phyloP scores from a whole-genome alignment of 2,329 filamentous ascomycete genomes.

The Clarireedia homoeocarpa region DNA sequence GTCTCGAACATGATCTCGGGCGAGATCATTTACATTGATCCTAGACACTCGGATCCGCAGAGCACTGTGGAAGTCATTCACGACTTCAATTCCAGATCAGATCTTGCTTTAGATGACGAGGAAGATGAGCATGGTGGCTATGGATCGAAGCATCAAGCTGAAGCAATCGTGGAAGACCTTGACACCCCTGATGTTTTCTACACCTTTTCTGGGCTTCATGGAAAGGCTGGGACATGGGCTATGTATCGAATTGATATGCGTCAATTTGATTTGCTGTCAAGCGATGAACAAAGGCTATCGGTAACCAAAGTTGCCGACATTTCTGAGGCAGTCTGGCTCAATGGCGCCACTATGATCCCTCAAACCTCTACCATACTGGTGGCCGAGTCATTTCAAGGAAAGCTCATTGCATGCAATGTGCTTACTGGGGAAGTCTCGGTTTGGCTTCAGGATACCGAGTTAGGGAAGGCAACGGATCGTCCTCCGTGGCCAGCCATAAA shows the following conservation, averaged over 20 bases:
- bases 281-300: background rate
- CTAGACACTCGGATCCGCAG: conserved; percentile 3
- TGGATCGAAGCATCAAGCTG: background rate
- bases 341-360: background rate
- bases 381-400: background rate
- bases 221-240: background rate
- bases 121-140: background rate
- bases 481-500: background rate
- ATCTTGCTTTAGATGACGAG: too few relatives aligned
- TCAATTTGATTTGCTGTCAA: background rate
- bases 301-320: background rate
- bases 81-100: background rate
- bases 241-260: background rate
- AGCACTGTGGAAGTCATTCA: background rate
- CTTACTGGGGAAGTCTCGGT: background rate
- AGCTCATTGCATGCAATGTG: background rate
- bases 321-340: background rate
- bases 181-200: background rate
- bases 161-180: conserved; percentile 2
- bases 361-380: background rate
- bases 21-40: conserved; percentile 19
- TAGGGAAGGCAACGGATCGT: background rate
- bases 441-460: background rate
- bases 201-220: conserved; percentile 1
- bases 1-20: conserved; percentile 27